Conservation (phyloP, 2,329 filamentous ascomycete species). For the Botrytis paeoniae region DNA sequence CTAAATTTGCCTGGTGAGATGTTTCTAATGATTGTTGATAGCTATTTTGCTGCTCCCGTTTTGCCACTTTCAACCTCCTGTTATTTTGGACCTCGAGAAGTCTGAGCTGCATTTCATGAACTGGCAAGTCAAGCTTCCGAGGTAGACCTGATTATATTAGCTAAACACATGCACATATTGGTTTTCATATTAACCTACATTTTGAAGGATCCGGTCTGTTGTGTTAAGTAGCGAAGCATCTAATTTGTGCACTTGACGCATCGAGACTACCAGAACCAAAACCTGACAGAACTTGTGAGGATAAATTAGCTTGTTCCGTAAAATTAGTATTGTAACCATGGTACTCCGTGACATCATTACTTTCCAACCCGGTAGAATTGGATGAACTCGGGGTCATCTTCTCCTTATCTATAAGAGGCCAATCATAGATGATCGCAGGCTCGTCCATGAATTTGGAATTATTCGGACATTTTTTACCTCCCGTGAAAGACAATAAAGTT, state of each 20-base stretch:
- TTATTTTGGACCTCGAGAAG: not conserved
- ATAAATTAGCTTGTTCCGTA: too few species aligned
- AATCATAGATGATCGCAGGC: not conserved
- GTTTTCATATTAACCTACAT: not conserved
- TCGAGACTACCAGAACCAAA: too few species aligned
- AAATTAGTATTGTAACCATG: too few species aligned
- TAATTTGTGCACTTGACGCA: too few species aligned
- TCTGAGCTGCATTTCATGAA: not conserved
- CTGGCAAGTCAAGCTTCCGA: not conserved
- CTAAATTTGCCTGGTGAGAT: not conserved
- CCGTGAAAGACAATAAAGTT: not conserved
- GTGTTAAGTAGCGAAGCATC: not conserved
- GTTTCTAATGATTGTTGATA: not conserved
- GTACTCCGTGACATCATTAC: too few species aligned
- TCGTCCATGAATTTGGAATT: not conserved
- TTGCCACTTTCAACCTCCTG: not conserved
- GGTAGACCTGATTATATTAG: not conserved
- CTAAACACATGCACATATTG: not conserved
- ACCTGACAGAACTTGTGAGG: too few species aligned
- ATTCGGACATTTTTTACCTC: not conserved
- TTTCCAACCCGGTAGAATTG: not conserved
- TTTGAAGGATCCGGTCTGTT: not conserved
- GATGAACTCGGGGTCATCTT: not conserved
- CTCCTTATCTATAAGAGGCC: not conserved
- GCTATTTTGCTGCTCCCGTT: not conserved